These are phyloP conservation scores for Epichloe baconii DNA, from an alignment of 2,329 filamentous ascomycete species.

Conservation along the genomic window DNA sequence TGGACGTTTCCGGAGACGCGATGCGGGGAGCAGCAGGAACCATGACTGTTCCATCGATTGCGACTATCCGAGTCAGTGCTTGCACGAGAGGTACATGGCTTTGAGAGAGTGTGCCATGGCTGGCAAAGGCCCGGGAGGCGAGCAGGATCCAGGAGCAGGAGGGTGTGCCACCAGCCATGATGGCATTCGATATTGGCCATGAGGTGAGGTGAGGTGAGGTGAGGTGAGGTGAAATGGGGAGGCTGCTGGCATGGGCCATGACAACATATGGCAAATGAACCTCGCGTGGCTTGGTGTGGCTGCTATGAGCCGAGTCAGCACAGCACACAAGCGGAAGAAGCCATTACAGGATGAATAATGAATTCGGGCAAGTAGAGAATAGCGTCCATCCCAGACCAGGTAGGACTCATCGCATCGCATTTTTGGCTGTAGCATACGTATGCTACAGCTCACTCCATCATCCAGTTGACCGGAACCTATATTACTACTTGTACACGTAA, in stretches of 20 bases:
- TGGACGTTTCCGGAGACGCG: background rate
- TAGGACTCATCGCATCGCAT: background rate
- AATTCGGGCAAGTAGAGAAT: too few relatives aligned
- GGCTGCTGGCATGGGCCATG: too few relatives aligned
- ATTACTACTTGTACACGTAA: conserved; percentile 5
- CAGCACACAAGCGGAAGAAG: background rate
- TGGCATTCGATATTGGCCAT: too few relatives aligned
- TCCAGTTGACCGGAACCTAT: conserved; percentile 1
- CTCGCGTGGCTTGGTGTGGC: too few relatives aligned
- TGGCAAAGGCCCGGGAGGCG: background rate
- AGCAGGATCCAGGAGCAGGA: background rate
- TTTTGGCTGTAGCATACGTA: background rate
- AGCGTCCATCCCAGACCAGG: background rate
- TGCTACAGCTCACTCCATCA: background rate
- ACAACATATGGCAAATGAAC: too few relatives aligned
- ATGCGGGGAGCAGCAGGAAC: background rate
- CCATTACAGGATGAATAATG: too few relatives aligned
- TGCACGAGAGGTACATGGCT: conserved; percentile 3
- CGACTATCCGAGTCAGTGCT: conserved; percentile 13
- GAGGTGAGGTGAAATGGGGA: too few relatives aligned
- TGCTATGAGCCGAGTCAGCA: too few relatives aligned
- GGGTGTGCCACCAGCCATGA: too few relatives aligned
- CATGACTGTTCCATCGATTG: conserved; percentile 13
- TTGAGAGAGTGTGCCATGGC: background rate
- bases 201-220: too few relatives aligned